These are phyloP conservation scores for Abrus precatorius DNA, from an alignment of 306 rosid species.

Conservation along the genomic window DNA sequence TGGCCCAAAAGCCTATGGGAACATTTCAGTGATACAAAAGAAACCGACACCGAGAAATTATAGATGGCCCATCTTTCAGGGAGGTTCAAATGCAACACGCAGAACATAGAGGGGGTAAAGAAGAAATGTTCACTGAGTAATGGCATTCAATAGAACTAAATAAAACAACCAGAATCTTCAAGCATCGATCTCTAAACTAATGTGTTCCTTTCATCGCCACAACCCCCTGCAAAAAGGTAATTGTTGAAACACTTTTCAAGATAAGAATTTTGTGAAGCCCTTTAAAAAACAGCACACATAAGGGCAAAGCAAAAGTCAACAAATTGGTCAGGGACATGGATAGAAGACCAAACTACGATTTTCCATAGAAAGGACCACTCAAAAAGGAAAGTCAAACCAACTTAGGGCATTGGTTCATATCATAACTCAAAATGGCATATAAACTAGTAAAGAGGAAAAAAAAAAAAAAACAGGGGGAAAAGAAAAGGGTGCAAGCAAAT, in stretches of 20 bases:
- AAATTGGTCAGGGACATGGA: constrained; percentile 15
- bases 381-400: constrained; percentile 20
- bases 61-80: background rate
- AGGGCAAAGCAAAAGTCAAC: constrained; percentile 44
- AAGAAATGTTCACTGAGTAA: constrained; percentile 28
- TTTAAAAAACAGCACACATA: constrained; percentile 8
- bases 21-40: constrained; percentile 18
- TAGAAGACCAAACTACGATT: background rate
- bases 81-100: constrained; percentile 32
- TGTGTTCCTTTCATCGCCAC: constrained; percentile 34
- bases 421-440: constrained; percentile 29
- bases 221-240: constrained; percentile 12
- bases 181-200: constrained; percentile 28
- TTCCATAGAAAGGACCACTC: constrained; percentile 30
- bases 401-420: constrained; percentile 5
- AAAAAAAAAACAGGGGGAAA: background rate
- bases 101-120: constrained; percentile 1
- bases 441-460: constrained; percentile 34
- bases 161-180: constrained; percentile 32
- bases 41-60: constrained; percentile 4
- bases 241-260: background rate
- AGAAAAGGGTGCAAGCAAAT: constrained; percentile 38
- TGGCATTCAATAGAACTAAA: constrained; percentile 32
- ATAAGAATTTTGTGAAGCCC: constrained; percentile 14
- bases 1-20: constrained; percentile 14